Conservation (phyloP, 352 stramenopile species). For the Globisporangium nodosum region DNA sequence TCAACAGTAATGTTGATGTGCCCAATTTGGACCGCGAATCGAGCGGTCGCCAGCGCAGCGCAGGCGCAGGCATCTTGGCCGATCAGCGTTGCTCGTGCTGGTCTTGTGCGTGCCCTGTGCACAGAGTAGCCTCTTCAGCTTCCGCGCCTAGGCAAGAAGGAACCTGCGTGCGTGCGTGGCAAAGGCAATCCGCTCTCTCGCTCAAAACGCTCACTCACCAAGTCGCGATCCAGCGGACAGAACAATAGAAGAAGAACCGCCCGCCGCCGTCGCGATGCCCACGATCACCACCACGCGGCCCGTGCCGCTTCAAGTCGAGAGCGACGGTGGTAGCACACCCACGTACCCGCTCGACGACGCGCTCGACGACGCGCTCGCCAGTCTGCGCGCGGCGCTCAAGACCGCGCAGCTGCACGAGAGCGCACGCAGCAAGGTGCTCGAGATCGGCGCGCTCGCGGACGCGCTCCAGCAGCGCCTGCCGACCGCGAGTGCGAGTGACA, state of each 20-base stretch:
- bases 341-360: conserved; percentile 8
- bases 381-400: conserved; percentile 10
- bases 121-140: no score
- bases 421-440: conserved; percentile 6
- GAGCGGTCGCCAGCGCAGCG: no score
- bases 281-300: background rate
- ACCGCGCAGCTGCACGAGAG: conserved; percentile 16
- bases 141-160: no score
- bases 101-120: no score
- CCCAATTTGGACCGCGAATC: no score
- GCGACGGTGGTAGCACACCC: background rate
- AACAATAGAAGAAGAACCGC: background rate
- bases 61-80: no score
- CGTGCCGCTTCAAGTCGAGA: background rate
- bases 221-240: background rate
- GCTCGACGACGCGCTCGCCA: conserved; percentile 27
- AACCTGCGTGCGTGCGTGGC: no score
- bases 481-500: background rate
- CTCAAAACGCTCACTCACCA: background rate
- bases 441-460: conserved; percentile 5
- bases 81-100: no score
- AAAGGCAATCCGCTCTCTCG: no score
- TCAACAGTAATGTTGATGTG: no score
- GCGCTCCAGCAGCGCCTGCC: conserved; percentile 26
- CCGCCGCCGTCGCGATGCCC: background rate